Percentiles rank a stretch among this genome's conserved stretches.
Evolutionary conservation across 1,284 basidiomycete genomes (phyloP).

Genomic region (Quambalaria eucalypti): DNA sequence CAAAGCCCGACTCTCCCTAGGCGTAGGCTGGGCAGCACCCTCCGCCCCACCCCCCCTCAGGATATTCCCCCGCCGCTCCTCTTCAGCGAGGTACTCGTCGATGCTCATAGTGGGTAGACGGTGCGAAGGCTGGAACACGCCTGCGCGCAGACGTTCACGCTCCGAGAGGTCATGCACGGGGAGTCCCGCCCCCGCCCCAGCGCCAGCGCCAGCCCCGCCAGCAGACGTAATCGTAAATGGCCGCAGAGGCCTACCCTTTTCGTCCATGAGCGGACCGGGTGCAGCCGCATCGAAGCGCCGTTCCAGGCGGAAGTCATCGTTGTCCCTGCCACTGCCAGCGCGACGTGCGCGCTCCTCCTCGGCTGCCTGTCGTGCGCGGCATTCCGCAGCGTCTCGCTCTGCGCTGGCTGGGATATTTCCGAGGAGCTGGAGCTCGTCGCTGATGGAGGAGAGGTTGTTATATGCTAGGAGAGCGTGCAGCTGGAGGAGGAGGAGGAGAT

Average conservation of each 20-base stretch:
- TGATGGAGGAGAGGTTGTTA: conserved; percentile 12
- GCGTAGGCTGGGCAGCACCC: conserved; percentile 61
- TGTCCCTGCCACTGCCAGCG: neutral
- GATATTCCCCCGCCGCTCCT: conserved; percentile 72
- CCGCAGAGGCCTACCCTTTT: conserved; percentile 33
- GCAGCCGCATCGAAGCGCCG: conserved; percentile 2
- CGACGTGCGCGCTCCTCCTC: conserved; percentile 1
- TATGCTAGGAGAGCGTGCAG: conserved; percentile 25
- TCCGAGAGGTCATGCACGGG: conserved; percentile 75
- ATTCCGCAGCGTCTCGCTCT: neutral
- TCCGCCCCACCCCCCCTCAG: conserved; percentile 75
- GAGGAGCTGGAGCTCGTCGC: conserved; percentile 34
- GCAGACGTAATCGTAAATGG: conserved; percentile 36
- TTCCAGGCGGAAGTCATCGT: conserved; percentile 37
- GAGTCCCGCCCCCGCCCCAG: conserved; percentile 48
- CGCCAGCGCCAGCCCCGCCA: neutral
- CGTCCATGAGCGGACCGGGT: conserved; percentile 27
- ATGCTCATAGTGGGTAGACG: conserved; percentile 89
- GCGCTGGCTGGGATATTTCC: conserved; percentile 18
- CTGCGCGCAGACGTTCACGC: conserved; percentile 64
- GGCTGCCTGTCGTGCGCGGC: neutral
- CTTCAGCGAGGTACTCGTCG: conserved; percentile 86
- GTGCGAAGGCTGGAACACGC: conserved; percentile 80
- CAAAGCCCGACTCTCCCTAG: conserved; percentile 29
- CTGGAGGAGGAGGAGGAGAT: conserved; percentile 32